phyloP scores from a whole-genome alignment of 371 early-diverging fungal genomes.

The Amoeboaphelidium protococcarum region DNA sequence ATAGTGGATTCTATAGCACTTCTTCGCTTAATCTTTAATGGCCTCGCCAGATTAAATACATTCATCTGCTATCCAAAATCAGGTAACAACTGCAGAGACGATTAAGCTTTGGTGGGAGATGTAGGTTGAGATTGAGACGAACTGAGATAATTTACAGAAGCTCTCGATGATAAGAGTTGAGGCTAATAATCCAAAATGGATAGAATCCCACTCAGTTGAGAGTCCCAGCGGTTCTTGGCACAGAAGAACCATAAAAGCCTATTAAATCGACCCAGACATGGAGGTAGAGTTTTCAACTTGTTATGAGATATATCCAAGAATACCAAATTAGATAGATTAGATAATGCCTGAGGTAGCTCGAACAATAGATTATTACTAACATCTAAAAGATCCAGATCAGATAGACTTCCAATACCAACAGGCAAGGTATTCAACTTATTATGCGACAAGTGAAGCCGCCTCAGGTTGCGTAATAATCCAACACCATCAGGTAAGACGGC shows the following conservation, averaged over 20 bases:
- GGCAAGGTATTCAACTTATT: background rate
- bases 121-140: background rate
- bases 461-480: too few species aligned
- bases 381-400: background rate
- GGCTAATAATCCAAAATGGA: too few species aligned
- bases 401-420: background rate
- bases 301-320: background rate
- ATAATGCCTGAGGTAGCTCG: background rate
- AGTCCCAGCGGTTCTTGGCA: background rate
- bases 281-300: background rate
- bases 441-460: too few species aligned
- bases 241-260: background rate
- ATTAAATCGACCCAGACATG: background rate
- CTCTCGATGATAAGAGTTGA: background rate
- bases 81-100: too few species aligned
- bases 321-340: background rate
- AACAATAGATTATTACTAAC: background rate
- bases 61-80: too few species aligned
- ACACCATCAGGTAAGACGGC: too few species aligned
- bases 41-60: too few species aligned
- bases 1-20: too few species aligned
- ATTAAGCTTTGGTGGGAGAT: background rate
- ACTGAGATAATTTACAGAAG: background rate
- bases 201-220: background rate
- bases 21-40: too few species aligned